phyloP scores from a whole-genome alignment of 306 rosid species.

The Phaseolus lunatus region DNA sequence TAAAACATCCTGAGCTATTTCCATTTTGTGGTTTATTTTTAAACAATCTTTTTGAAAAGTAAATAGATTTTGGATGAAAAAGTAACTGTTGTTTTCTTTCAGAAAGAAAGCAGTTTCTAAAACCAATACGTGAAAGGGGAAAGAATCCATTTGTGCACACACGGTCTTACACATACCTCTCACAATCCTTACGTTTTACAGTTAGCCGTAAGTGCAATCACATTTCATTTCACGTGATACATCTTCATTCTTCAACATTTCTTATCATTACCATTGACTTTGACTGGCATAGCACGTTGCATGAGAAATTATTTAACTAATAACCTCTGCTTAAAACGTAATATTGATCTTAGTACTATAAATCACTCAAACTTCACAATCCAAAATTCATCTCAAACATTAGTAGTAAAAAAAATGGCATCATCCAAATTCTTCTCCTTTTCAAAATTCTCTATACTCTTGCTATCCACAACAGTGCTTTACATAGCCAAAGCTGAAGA shows the following conservation, averaged over 20 bases:
- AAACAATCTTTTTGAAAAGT: no score
- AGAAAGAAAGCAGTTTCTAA: neutral
- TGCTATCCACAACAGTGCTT: neutral
- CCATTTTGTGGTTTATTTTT: neutral
- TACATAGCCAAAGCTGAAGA: neutral
- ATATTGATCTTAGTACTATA: constrained; percentile 14
- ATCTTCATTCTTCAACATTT: no score
- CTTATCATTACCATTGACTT: neutral
- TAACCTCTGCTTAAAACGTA: neutral
- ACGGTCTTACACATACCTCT: no score
- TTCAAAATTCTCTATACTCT: constrained; percentile 5
- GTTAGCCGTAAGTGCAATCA: no score
- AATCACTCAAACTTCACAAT: constrained; percentile 8
- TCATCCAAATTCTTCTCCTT: constrained; percentile 26
- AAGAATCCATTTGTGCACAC: neutral
- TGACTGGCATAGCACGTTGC: constrained; percentile 27
- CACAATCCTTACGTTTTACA: no score
- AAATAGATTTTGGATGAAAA: neutral
- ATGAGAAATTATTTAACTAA: neutral
- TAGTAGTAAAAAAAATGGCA: constrained; percentile 27
- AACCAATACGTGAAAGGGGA: neutral
- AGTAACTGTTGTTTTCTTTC: no score
- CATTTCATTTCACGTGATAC: constrained; percentile 9
- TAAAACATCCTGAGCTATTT: neutral
- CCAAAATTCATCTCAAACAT: constrained; percentile 16